These are phyloP conservation scores for Guadua angustifolia DNA, from an alignment of 176 grass and related monocot species.

Conservation along the genomic window DNA sequence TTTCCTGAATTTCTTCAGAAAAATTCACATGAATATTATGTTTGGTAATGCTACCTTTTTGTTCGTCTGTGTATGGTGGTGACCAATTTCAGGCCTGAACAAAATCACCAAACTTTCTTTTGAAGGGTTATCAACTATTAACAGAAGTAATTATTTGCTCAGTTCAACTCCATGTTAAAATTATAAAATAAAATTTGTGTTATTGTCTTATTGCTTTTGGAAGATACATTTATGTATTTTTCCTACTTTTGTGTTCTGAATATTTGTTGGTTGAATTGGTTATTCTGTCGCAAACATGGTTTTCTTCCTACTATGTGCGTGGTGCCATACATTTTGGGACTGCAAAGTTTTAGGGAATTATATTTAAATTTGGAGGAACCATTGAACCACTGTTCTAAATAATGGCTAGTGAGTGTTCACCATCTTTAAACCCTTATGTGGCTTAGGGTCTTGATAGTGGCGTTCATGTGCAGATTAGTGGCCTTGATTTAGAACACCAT, in stretches of 20 bases:
- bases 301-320: background rate
- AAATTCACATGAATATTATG: background rate
- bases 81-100: background rate
- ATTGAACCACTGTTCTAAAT: background rate
- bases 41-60: background rate
- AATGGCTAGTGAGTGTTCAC: background rate
- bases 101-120: background rate
- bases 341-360: conserved; percentile 4
- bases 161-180: background rate
- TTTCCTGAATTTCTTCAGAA: background rate
- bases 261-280: background rate
- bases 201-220: conserved; percentile 5
- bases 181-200: background rate
- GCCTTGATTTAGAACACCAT: background rate
- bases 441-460: background rate
- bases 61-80: background rate
- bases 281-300: background rate
- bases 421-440: background rate
- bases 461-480: background rate
- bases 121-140: background rate
- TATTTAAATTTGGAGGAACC: background rate
- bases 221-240: background rate
- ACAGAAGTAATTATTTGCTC: conserved; percentile 17
- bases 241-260: background rate
- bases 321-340: background rate